Conservation (phyloP, 805 yeast species). For the Spathaspora arborariae region DNA sequence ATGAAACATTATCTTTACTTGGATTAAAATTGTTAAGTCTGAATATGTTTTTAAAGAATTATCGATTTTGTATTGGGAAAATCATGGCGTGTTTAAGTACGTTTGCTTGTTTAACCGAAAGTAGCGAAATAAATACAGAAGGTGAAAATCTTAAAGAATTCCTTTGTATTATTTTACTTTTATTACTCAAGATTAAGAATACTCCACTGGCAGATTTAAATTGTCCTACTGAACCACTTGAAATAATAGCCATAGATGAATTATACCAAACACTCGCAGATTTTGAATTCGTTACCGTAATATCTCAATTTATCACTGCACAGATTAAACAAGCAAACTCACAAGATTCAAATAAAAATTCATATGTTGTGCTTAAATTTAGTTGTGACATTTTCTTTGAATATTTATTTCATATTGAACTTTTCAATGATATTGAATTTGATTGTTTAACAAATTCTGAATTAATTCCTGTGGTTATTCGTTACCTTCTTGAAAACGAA, state of each 20-base stretch:
- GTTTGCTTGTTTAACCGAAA: constrained; percentile 16
- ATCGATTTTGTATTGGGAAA: constrained; percentile 34
- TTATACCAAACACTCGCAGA: constrained; percentile 19
- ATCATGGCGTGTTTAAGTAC: constrained; percentile 28
- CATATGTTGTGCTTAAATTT: constrained; percentile 34
- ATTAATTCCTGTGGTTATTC: constrained; percentile 26
- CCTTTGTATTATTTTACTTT: constrained; percentile 28
- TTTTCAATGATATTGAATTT: constrained; percentile 34
- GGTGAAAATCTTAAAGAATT: constrained; percentile 29
- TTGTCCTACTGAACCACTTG: constrained; percentile 6
- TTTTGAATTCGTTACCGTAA: constrained; percentile 23
- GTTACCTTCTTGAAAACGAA: constrained; percentile 28
- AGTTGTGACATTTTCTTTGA: constrained; percentile 39
- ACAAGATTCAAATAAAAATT: constrained; percentile 11
- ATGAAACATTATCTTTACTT: constrained; percentile 28
- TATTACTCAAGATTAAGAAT: constrained; percentile 31
- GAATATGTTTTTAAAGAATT: constrained; percentile 38
- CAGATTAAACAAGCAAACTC: constrained; percentile 17
- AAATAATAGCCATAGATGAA: constrained; percentile 12
- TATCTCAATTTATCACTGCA: constrained; percentile 26
- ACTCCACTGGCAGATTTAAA: neutral
- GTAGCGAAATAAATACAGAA: constrained; percentile 12
- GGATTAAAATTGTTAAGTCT: constrained; percentile 33
- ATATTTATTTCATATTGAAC: constrained; percentile 33
- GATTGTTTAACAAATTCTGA: constrained; percentile 22